Percentiles rank a stretch among this genome's conserved stretches.
phyloP scores from a whole-genome alignment of 1,284 basidiomycete species.

The Phellopilus nigrolimitatus region DNA sequence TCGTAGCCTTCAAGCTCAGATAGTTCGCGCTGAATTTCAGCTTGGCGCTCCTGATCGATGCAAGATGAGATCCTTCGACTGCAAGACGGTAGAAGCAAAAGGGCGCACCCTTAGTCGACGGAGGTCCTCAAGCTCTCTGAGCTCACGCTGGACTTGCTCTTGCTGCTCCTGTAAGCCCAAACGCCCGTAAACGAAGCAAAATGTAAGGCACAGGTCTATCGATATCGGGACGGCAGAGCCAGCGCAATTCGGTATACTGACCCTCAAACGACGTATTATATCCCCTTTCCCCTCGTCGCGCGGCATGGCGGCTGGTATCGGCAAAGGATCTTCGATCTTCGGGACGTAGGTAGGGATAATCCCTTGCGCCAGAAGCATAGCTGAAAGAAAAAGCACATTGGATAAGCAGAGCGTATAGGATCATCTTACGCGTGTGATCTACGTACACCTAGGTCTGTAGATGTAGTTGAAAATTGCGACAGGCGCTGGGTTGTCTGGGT shows the following conservation, averaged over 20 bases:
- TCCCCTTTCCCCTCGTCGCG: conserved; percentile 10
- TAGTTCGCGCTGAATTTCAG: conserved; percentile 4
- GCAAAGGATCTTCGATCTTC: conserved; percentile 7
- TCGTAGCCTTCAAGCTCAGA: conserved; percentile 12
- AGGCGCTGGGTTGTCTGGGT: conserved; percentile 13
- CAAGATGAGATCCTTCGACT: neutral
- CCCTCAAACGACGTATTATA: conserved; percentile 9
- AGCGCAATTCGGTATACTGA: conserved; percentile 4
- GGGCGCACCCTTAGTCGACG: neutral
- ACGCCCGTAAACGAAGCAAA: conserved; percentile 19
- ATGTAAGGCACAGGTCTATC: conserved; percentile 7
- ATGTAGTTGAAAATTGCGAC: conserved; percentile 16
- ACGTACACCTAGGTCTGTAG: conserved; percentile 15
- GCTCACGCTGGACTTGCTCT: conserved; percentile 36
- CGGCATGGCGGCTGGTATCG: neutral
- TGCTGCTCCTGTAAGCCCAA: conserved; percentile 27
- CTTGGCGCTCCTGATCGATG: conserved; percentile 5
- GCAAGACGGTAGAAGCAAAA: neutral
- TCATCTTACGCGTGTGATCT: neutral
- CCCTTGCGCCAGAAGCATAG: conserved; percentile 17
- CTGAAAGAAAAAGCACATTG: neutral
- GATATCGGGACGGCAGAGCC: too few species aligned
- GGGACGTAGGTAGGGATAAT: conserved; percentile 15
- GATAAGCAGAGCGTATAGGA: neutral
- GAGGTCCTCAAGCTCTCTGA: neutral